Evolutionary conservation across 805 yeast genomes (phyloP), one percentile per base, ranked within the genome.

Genomic region (Candida sonorensis): DNA sequence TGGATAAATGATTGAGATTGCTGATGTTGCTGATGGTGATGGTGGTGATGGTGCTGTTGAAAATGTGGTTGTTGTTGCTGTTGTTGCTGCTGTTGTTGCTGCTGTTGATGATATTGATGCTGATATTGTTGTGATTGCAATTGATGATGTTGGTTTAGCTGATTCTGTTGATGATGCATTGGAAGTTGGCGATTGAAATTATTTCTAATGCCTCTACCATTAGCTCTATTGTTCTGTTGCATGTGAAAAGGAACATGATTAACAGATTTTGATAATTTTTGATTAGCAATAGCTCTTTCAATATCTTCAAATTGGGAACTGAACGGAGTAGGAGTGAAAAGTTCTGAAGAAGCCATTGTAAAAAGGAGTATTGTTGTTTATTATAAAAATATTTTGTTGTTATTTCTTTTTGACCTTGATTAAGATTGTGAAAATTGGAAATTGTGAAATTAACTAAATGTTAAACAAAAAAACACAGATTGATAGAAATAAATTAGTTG

Each of bases 281-380:
- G 22, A 10, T 12, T 19, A 17, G 12, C 11, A 9, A 41, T 4
- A 7, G 43, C 41, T 8, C 23, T 12, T 5, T 36, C 41, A 12
- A 41, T 35, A 5, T 39, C 45, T 15, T 41, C 43, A 7, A 36
- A 10, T 22, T 41, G 45, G 3, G 31, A 33, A 23, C 34, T 33
- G 18, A 41, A 39, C 2, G 45, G 26, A 21, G n/a, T 18, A 10
- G 31, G 9, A 10, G 32, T 22, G 11, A 14, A 25, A 10, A 24
- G 11, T 6, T 19, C 17, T 19, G 29, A 18, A 7, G 6, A 9
- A 18, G 6, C 20, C 6, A n/a, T n/a, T n/a, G n/a, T n/a, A n/a
- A n/a, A n/a, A n/a, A n/a, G n/a, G n/a, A n/a, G n/a, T n/a, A n/a
- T n/a, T n/a, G n/a, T n/a, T n/a, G n/a, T n/a, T n/a, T n/a, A n/a